A percentile compares a stretch with the other conserved stretches of the same genome.
phyloP scores from a whole-genome alignment of 73 alveolate genomes.

The Uronychia setigera region DNA sequence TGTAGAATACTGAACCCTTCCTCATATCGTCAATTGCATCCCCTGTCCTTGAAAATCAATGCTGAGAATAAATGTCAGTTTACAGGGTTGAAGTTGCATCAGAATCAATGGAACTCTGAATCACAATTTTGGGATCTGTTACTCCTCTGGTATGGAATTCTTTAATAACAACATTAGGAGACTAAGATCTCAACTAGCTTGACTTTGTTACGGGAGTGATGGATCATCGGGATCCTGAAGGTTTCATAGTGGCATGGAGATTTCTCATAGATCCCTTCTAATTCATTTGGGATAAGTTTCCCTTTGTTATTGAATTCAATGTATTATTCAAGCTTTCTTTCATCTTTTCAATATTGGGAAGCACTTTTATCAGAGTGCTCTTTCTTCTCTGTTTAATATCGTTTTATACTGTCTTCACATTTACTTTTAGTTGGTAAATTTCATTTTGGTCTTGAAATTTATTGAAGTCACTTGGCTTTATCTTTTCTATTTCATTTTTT shows the following conservation, averaged over 20 bases:
- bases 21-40: background rate
- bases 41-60: background rate
- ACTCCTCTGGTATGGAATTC: background rate
- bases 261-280: background rate
- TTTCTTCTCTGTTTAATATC: background rate
- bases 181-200: background rate
- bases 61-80: background rate
- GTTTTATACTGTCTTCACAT: background rate
- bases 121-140: background rate
- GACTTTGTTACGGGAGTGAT: background rate
- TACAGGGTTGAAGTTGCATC: background rate
- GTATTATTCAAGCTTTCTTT: background rate
- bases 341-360: background rate
- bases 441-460: background rate
- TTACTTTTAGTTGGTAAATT: background rate
- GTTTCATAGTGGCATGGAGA: background rate
- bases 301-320: too few relatives aligned
- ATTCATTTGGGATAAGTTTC: background rate
- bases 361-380: background rate
- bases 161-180: background rate
- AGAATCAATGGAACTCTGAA: background rate
- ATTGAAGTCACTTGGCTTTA: background rate
- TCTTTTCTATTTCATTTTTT: background rate
- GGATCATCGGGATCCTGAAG: background rate
- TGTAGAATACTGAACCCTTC: background rate